Base-by-base conservation (phyloP, 2,329 filamentous ascomycete species). In the Hypoxylon sp. region DNA sequence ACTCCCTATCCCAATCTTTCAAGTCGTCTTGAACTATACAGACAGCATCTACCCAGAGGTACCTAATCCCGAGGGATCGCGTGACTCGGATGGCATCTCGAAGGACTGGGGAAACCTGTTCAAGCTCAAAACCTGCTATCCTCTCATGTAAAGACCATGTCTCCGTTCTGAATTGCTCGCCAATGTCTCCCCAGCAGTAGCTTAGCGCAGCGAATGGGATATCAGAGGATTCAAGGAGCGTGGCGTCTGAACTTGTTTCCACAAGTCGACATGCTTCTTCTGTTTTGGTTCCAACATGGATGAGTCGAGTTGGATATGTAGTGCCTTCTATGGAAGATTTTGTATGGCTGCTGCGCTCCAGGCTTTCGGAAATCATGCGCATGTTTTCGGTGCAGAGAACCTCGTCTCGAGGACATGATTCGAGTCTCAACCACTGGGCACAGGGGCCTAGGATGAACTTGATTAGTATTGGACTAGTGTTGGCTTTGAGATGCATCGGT, bases 1-100 rank as follows among this genome's bases (percentile, higher is more conserved):
- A 54, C 5, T 56, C 56, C 16, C 32, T 46, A 19, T 46, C 42
- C 44, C 44, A 50, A 27, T 59, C 52, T 1, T 50, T 23, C 6
- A n/a, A 12, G 15, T 59, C 52, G 8, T 59, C 44, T 26, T 59
- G 56, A 5, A 59, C 16, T 3, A 59, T 59, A 12, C 56, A 59
- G 2, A 59, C 20, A 8, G 47, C 43, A 25, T 59, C 56, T 7
- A 56, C 30, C 56, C 56, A 56, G 8, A 53, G 34, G 17, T 59
- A 59, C 5, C 40, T 44, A 13, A 59, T 35, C 8, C 15, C 8
- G 3, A 59, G 23, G 5, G 42, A 23, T 5, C 31, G 52, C 3
- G 35, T 23, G 11, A 32, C 38, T 25, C 15, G 12, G n/a, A 54
- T 49, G 17, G 37, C 48, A 29, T 51, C 41, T 7, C 11, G 26